A percentile compares a stretch with the other conserved stretches of the same genome.
Conservation (phyloP, 441 rosid genomes). For the Rhodomyrtus psidioides region DNA sequence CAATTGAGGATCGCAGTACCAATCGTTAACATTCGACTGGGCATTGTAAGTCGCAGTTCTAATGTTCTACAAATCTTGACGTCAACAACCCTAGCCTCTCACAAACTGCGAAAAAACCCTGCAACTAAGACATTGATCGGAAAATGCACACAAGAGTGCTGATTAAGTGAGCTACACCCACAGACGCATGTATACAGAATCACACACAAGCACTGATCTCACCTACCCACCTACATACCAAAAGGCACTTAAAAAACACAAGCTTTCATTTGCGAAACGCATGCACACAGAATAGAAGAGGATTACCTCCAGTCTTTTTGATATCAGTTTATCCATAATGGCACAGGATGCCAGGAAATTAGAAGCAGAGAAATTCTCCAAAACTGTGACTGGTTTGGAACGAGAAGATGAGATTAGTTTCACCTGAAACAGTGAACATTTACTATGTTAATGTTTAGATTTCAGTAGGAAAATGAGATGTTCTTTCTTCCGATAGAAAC, state of each 20-base stretch:
- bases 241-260: not conserved
- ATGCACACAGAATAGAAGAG: not conserved
- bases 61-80: not conserved
- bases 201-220: not conserved
- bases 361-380: conserved; percentile 55
- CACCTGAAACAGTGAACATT: conserved; percentile 35
- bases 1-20: not conserved
- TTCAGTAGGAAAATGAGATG: not conserved
- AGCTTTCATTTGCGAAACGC: not conserved
- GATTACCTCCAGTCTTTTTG: conserved; percentile 80
- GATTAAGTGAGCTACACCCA: not conserved
- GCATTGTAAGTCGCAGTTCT: not conserved
- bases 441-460: not conserved
- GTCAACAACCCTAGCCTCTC: not conserved
- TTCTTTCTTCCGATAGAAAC: not conserved
- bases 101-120: not conserved
- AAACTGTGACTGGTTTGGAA: conserved; percentile 29
- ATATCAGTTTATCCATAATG: conserved; percentile 56
- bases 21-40: not conserved
- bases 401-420: conserved; percentile 30
- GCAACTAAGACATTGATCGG: not conserved
- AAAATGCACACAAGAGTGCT: not conserved
- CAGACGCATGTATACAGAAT: not conserved
- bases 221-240: not conserved
- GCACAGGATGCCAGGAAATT: conserved; percentile 45